phyloP scores from a whole-genome alignment of 2,329 filamentous ascomycete species.

The Alternaria alternata region DNA sequence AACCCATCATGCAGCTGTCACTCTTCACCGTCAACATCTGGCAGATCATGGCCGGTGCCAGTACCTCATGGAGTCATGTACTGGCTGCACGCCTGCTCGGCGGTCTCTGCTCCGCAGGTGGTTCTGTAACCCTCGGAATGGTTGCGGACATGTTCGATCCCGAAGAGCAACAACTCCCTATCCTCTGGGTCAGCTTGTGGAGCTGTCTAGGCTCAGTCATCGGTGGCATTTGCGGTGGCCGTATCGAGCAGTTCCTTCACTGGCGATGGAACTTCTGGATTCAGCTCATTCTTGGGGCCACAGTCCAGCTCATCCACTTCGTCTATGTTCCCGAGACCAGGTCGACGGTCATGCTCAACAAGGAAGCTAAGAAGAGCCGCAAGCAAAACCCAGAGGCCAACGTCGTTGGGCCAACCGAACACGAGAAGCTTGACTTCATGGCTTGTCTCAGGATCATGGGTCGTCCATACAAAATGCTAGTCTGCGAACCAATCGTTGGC shows the following conservation, averaged over 20 bases:
- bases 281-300: constrained; percentile 78
- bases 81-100: constrained; percentile 64
- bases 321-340: constrained; percentile 78
- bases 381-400: constrained; percentile 55
- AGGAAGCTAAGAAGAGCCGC: constrained; percentile 76
- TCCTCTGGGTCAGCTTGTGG: constrained; percentile 64
- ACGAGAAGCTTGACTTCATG: constrained; percentile 17
- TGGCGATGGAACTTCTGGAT: constrained; percentile 87
- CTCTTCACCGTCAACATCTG: constrained; percentile 78
- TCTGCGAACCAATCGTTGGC: constrained; percentile 76
- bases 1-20: constrained; percentile 75
- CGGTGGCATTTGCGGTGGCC: constrained; percentile 81
- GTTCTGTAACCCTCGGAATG: constrained; percentile 70
- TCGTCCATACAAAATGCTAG: constrained; percentile 76
- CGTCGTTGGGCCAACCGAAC: constrained; percentile 76
- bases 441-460: constrained; percentile 61
- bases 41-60: constrained; percentile 67
- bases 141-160: constrained; percentile 69
- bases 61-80: constrained; percentile 68
- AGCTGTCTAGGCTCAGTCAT: constrained; percentile 72
- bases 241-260: constrained; percentile 70
- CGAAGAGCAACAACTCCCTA: constrained; percentile 72
- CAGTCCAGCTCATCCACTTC: constrained; percentile 72
- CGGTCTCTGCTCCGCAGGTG: constrained; percentile 63
- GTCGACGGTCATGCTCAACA: constrained; percentile 77